Evolutionary conservation across 208 protist genomes (phyloP), one percentile per base, ranked within the genome.

Genomic region (Kentomonas sorsogonicus): DNA sequence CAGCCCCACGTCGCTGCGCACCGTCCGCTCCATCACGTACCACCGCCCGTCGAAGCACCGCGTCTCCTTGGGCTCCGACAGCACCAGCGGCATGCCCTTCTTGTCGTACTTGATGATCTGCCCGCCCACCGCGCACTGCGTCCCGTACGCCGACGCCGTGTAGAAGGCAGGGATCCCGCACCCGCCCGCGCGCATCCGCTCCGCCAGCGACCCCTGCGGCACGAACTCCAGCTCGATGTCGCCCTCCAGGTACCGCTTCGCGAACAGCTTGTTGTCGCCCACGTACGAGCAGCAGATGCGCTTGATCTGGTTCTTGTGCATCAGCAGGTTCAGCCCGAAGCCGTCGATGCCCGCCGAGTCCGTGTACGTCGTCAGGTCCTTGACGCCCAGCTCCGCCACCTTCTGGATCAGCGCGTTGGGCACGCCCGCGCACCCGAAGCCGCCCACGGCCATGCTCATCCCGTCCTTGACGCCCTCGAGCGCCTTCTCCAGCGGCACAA

Each of bases 81-180:
- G 40, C 29, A 85, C 71, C 6, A 52, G 72, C 31, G 97, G 90
- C 13, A 69, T 81, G 54, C 92, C 83, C 9, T 51, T 50, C 30
- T 89, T 94, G 67, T 96, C 66, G 79, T 94, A 98, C 60, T 94
- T 96, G 44, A 98, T 86, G 16, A 95, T 92, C 61, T 97, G 93
- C 1, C 91, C 90, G 36, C 87, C 90, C 31, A 80, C 81, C 72
- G 94, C 75, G 46, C 89, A 70, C 56, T 87, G 72, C 16, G 97
- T 99, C 22, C 97, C 97, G 56, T 91, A 94, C 50, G 72, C 96
- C 4, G 95, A 98, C 4, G 86, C 77, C 16, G 97, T 99, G 88
- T 96, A 99, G 68, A 99, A 98, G 20, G 96, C 97, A 6, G 97
- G 96, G 27, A 99, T 96, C 58, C 97, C 97, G 0, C 96, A 96